Conservation (phyloP, 148 eudicot genomes). For the Linanthus parryae region DNA sequence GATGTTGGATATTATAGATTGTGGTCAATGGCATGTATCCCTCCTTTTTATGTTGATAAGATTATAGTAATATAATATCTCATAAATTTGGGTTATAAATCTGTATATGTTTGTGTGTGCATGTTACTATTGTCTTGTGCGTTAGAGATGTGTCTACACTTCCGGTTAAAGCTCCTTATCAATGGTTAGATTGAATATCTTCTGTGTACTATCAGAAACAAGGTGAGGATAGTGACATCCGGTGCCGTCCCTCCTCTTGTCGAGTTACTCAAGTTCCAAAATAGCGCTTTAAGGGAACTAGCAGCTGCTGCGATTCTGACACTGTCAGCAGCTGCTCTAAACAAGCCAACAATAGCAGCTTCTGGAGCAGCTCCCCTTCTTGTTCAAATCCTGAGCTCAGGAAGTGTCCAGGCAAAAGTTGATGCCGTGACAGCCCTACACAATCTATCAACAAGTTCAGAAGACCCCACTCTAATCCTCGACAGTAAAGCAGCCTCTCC, state of each 20-base stretch:
- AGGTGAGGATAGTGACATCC: constrained; percentile 47
- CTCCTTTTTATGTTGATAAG: too few relatives aligned
- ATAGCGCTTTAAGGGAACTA: constrained; percentile 41
- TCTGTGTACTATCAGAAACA: constrained; percentile 43
- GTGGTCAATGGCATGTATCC: too few relatives aligned
- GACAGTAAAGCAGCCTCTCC: constrained; percentile 51
- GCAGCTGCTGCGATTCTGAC: constrained; percentile 67
- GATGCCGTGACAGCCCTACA: constrained; percentile 73
- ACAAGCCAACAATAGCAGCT: constrained; percentile 43
- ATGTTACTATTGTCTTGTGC: too few relatives aligned
- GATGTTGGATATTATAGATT: too few relatives aligned
- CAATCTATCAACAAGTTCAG: constrained; percentile 43
- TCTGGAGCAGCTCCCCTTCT: constrained; percentile 53
- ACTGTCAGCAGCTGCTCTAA: constrained; percentile 48
- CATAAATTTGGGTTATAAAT: too few relatives aligned
- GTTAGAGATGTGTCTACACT: too few relatives aligned
- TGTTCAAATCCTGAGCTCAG: constrained; percentile 50
- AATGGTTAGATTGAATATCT: too few relatives aligned
- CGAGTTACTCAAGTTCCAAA: constrained; percentile 45
- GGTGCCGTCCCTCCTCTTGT: constrained; percentile 72
- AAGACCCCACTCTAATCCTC: constrained; percentile 24
- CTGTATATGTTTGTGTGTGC: not conserved
- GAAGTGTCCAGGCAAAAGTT: constrained; percentile 59
- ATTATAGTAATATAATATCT: too few relatives aligned
- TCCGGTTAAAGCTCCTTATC: constrained; percentile 6